Percentiles rank a stretch among this genome's conserved stretches.
These are phyloP conservation scores for Volvox africanus DNA, from an alignment of 139 green algal species.

Conservation along the genomic window DNA sequence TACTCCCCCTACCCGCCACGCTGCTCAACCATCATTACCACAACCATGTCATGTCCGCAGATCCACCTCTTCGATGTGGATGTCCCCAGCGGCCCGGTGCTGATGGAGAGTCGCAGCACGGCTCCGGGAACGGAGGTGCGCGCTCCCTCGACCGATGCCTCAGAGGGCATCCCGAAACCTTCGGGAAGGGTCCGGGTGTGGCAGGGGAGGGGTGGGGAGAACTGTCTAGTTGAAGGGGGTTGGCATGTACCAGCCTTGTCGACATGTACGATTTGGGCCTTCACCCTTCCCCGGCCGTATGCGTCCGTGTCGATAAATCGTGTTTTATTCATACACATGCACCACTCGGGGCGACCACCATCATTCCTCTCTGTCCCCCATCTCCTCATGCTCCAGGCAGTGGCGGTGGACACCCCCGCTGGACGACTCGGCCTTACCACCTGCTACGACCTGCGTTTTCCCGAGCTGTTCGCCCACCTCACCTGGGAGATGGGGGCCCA, in stretches of 20 bases:
- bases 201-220: too few relatives aligned
- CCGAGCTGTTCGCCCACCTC: slow-evolving; percentile 91
- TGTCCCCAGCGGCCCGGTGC: slow-evolving; percentile 84
- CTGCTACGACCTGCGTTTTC: slow-evolving; percentile 98
- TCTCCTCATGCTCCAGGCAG: slow-evolving; percentile 59
- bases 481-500: slow-evolving; percentile 79
- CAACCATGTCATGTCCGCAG: slow-evolving; percentile 45
- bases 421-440: slow-evolving; percentile 88
- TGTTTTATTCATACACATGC: too few relatives aligned
- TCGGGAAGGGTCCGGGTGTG: too few relatives aligned
- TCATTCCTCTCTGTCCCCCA: neutral
- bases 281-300: too few relatives aligned
- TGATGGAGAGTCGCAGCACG: slow-evolving; percentile 89
- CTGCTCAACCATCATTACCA: too few relatives aligned
- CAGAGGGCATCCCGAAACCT: too few relatives aligned
- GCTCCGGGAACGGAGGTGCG: slow-evolving; percentile 70
- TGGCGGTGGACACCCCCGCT: slow-evolving; percentile 80
- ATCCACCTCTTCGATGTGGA: slow-evolving; percentile 97
- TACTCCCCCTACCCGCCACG: too few relatives aligned
- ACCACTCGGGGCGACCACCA: neutral
- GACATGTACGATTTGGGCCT: too few relatives aligned
- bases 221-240: too few relatives aligned
- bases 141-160: too few relatives aligned
- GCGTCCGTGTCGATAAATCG: too few relatives aligned
- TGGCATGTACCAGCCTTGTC: too few relatives aligned